Conservation (phyloP, 805 yeast genomes). For the Millerozyma acaciae region DNA sequence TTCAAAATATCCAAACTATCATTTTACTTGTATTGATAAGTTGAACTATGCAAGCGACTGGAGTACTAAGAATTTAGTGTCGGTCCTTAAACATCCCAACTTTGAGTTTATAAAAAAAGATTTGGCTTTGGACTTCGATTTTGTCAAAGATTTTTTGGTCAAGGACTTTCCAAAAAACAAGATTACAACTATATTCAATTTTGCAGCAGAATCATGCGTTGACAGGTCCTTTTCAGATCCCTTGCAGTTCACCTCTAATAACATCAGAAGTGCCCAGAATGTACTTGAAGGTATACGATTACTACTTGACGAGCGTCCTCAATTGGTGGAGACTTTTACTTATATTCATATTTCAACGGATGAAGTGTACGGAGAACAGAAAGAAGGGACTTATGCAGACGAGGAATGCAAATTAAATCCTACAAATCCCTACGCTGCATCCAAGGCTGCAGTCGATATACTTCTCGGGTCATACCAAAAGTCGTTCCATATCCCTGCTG, state of each 20-base stretch:
- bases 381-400: slow-evolving; percentile 13
- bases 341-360: slow-evolving; percentile 54
- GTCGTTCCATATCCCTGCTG: slow-evolving; percentile 40
- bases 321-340: slow-evolving; percentile 4
- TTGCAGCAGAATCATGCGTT: slow-evolving; percentile 56
- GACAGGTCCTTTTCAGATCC: slow-evolving; percentile 49
- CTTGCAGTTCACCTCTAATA: slow-evolving; percentile 38
- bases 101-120: slow-evolving; percentile 31
- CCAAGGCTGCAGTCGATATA: slow-evolving; percentile 53
- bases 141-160: slow-evolving; percentile 15
- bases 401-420: slow-evolving; percentile 43
- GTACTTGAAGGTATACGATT: slow-evolving; percentile 39
- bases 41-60: slow-evolving; percentile 42
- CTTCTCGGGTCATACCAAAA: slow-evolving; percentile 42
- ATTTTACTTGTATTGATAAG: slow-evolving; percentile 44
- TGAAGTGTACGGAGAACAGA: slow-evolving; percentile 54
- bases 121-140: slow-evolving; percentile 23
- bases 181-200: slow-evolving; percentile 39
- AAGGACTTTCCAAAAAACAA: slow-evolving; percentile 12
- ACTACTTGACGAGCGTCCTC: slow-evolving; percentile 4
- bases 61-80: slow-evolving; percentile 19
- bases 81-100: slow-evolving; percentile 11
- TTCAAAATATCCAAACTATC: slow-evolving; percentile 20
- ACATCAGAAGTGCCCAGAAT: slow-evolving; percentile 45
- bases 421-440: slow-evolving; percentile 55